A percentile compares a stretch with the other conserved stretches of the same genome.
Conservation (phyloP, 345 rosid species). For the Gynandropsis gynandra region DNA sequence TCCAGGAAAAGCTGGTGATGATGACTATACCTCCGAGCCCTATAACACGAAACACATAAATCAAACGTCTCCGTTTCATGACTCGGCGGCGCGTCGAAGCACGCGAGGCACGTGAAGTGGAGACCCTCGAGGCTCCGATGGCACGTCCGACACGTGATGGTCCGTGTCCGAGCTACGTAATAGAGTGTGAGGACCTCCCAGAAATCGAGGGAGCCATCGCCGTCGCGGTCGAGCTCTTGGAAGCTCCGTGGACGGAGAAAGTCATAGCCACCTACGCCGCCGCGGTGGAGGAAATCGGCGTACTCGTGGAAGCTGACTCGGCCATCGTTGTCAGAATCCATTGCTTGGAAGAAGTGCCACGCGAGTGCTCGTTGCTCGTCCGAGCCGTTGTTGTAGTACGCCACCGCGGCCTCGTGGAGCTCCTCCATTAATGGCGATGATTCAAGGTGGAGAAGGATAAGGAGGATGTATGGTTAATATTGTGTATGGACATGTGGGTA, state of each 20-base stretch:
- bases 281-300: neutral
- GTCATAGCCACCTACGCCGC: neutral
- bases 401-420: slow-evolving; percentile 7
- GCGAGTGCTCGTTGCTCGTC: slow-evolving; percentile 1
- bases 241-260: slow-evolving; percentile 6
- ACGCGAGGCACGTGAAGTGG: slow-evolving; percentile 16
- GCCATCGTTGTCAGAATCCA: slow-evolving; percentile 5
- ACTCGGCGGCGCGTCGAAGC: slow-evolving; percentile 12
- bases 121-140: neutral
- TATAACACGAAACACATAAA: slow-evolving; percentile 13
- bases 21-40: neutral
- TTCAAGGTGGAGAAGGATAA: neutral
- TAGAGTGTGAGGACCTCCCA: slow-evolving; percentile 23
- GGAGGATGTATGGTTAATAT: neutral
- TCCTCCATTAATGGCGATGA: neutral
- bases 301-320: slow-evolving; percentile 14
- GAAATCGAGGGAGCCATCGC: slow-evolving; percentile 16
- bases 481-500: too few species aligned
- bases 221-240: neutral
- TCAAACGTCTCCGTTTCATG: neutral
- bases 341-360: slow-evolving; percentile 12
- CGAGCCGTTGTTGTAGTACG: slow-evolving; percentile 19
- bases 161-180: slow-evolving; percentile 12
- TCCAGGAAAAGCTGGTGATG: slow-evolving; percentile 13
- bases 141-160: slow-evolving; percentile 11